Evolutionary conservation across 495 filamentous ascomycete species (phyloP), one percentile per base, ranked within the genome.

Genomic region (Hypoxylon trugodes): DNA sequence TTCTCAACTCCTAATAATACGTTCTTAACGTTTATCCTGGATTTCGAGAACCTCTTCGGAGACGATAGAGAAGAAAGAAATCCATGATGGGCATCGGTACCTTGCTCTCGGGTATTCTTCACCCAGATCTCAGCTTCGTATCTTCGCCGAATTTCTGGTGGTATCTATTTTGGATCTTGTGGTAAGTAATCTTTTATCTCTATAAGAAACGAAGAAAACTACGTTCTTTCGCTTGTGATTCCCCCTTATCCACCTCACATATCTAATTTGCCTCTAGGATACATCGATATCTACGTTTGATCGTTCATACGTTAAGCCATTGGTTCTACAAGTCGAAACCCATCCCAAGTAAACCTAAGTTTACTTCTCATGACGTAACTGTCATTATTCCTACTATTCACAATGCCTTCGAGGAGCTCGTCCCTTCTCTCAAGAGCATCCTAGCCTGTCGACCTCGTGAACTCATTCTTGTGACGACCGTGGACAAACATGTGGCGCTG

Each of bases 321-420:
- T 78, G 76, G 69, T n/a, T 61, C 22, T 82, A 82, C 64, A 70
- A 69, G 10, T 71, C 77, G 2, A 62, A 76, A 5, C 68, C 70
- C 1, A 75, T 78, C 10, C 73, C 69, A 2, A 35, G 25, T 2
- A 61, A 72, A 16, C 76, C 78, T 6, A 73, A 47, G 12, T 76
- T 79, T 61, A 71, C 43, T 9, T 68, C 76, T 13, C 48, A 67
- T 13, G 80, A 86, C 63, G 82, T 85, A 61, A 84, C 82, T 2
- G 79, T 84, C 40, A 78, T 86, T 38, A 69, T 86, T 19, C 83
- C 84, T 1, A 84, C 81, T n/a, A 73, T 84, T 21, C 73, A 81
- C 37, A 82, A 84, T 59, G 74, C 58, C 35, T 81, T 83, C 24
- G 77, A 83, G 53, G 81, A 86, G 36, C 76, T 86, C 21, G 76